Conservation (phyloP, 2,329 filamentous ascomycete species). For the Colletotrichum sidae region DNA sequence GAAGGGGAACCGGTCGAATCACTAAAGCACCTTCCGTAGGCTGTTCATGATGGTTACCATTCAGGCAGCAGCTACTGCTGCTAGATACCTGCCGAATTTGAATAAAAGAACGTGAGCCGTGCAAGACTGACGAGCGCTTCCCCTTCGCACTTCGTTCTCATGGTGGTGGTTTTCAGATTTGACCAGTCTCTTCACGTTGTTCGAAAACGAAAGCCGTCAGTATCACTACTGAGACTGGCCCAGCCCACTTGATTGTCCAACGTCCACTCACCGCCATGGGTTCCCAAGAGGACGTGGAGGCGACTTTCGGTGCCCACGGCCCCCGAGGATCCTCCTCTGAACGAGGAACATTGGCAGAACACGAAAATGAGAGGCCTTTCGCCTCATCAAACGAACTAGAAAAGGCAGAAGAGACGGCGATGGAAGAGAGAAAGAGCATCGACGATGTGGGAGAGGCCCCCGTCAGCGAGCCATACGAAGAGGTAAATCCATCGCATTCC, state of each 20-base stretch:
- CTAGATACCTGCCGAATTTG: neutral
- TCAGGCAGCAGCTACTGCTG: neutral
- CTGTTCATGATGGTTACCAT: neutral
- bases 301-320: conserved; percentile 23
- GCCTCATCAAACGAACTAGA: conserved; percentile 12
- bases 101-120: neutral
- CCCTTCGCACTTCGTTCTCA: too few relatives aligned
- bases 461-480: conserved; percentile 32
- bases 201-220: too few relatives aligned
- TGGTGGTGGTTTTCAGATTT: too few relatives aligned
- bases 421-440: conserved; percentile 34
- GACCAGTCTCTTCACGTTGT: too few relatives aligned
- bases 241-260: too few relatives aligned
- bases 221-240: too few relatives aligned
- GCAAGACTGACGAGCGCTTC: too few relatives aligned
- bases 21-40: neutral
- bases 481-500: conserved; percentile 14
- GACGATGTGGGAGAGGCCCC: conserved; percentile 31
- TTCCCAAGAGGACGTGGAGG: conserved; percentile 26
- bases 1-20: conserved; percentile 1
- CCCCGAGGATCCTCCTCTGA: conserved; percentile 22
- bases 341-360: conserved; percentile 26
- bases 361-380: conserved; percentile 13
- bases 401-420: conserved; percentile 6
- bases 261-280: conserved; percentile 6